Base-by-base conservation (phyloP, 1,139 yeast genomes). In the Sugiyamaella neomexicana region DNA sequence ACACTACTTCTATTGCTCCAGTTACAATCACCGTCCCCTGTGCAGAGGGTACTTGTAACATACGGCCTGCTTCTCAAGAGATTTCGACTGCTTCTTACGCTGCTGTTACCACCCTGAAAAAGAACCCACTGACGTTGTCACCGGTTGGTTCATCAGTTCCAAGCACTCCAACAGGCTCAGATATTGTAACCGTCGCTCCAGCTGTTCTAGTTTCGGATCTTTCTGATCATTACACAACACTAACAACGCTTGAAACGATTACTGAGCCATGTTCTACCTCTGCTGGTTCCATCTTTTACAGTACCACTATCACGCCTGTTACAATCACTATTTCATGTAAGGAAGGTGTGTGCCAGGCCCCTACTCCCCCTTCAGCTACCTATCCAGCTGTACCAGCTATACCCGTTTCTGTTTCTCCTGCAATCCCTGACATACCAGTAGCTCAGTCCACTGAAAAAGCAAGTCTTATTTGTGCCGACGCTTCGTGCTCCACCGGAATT, bases 241-340 rank as follows among this genome's bases (percentile, higher is more conserved):
- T 25, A 10, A 32, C 44, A 13, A 34, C 41, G 10, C 39, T 32
- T 9, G 7, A 32, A 10, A 39, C 54, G 10, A 37, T 31, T 12
- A 52, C 51, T n/a, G 32, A 29, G n/a, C 52, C 52, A 5, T 48
- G 46, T 29, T 31, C 46, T 9, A 48, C 52, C 2, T 48, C 52
- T 23, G 29, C 27, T 15, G 52, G 46, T n/a, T 7, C n/a, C 13
- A 38, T 41, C 13, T 16, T 25, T 16, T 48, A 38, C 17, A 32
- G 20, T 10, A 48, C 52, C 6, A 10, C 13, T 7, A 13, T 41
- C 16, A 25, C 15, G 12, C 37, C 46, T 29, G 38, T 20, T 16
- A 39, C 46, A 13, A 6, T 34, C 12, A 34, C 31, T 39, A 29
- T 40, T 17, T 36, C 52, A 16, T 48, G 47, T 37, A 12, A 23